These are phyloP conservation scores for Silybum marianum DNA, from an alignment of 129 eudicot genomes.

Conservation along the genomic window DNA sequence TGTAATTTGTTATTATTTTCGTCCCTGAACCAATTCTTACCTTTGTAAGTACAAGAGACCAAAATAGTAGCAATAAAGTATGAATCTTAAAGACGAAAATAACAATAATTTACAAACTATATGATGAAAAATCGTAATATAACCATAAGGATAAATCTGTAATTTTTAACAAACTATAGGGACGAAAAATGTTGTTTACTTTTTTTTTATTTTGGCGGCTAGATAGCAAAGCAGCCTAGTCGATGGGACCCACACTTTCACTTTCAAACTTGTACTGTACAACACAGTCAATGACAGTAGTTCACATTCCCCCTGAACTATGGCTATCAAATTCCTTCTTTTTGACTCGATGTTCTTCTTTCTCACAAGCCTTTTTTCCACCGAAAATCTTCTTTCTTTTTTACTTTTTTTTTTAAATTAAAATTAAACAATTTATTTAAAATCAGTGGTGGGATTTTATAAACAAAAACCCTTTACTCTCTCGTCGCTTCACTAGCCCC, in stretches of 20 bases:
- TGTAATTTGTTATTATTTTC: not conserved
- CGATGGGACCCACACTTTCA: constrained; percentile 22
- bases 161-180: too few species aligned
- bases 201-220: constrained; percentile 36
- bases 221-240: constrained; percentile 21
- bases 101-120: too few species aligned
- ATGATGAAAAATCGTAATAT: too few species aligned
- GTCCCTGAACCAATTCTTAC: too few species aligned
- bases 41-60: too few species aligned
- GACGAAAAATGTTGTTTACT: too few species aligned
- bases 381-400: constrained; percentile 11
- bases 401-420: not conserved
- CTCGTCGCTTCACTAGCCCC: constrained; percentile 12
- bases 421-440: constrained; percentile 25
- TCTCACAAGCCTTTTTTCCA: constrained; percentile 31
- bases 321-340: constrained; percentile 33
- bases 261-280: constrained; percentile 28
- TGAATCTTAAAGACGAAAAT: too few species aligned
- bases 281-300: constrained; percentile 6
- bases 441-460: constrained; percentile 29
- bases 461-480: constrained; percentile 4
- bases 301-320: constrained; percentile 17
- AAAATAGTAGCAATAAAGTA: too few species aligned
- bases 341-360: constrained; percentile 37
- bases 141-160: too few species aligned